Conservation (phyloP, 805 yeast species). For the Cyberlindnera sargentensis region DNA sequence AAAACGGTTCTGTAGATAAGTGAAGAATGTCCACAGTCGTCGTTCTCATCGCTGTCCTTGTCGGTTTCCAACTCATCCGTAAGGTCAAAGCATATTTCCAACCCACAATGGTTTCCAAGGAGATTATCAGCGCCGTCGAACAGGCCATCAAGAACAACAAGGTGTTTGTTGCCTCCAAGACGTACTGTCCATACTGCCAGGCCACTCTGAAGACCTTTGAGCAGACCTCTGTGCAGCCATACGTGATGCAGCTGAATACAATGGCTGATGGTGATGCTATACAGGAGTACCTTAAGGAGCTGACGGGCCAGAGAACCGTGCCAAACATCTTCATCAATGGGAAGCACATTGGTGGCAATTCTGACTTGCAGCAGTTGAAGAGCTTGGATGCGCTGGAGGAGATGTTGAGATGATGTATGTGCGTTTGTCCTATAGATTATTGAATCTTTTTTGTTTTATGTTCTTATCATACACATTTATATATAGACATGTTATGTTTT, state of each 20-base stretch:
- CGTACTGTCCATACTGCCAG: constrained; percentile 62
- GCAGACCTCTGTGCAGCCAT: constrained; percentile 37
- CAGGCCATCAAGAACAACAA: constrained; percentile 56
- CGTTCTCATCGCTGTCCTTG: not conserved
- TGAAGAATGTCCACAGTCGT: not conserved
- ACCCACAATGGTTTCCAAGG: constrained; percentile 49
- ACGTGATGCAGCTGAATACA: constrained; percentile 39
- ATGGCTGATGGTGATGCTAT: constrained; percentile 70
- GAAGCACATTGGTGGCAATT: constrained; percentile 93
- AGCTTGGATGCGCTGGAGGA: constrained; percentile 51
- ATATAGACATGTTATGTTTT: not conserved
- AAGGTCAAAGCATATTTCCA: not conserved
- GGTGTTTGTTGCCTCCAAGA: constrained; percentile 76
- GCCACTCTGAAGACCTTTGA: constrained; percentile 36
- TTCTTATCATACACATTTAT: too few relatives aligned
- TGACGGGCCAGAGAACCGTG: constrained; percentile 89
- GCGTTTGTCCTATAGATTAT: too few relatives aligned
- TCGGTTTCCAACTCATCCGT: not conserved
- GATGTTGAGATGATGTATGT: constrained; percentile 17
- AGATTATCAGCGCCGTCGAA: constrained; percentile 51
- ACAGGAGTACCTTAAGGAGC: constrained; percentile 67
- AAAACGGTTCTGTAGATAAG: not conserved
- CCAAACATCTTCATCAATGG: constrained; percentile 90
- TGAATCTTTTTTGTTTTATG: too few relatives aligned
- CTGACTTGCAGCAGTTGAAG: constrained; percentile 72